phyloP scores from a whole-genome alignment of 2,329 filamentous ascomycete species.

The Phoma herbarum region DNA sequence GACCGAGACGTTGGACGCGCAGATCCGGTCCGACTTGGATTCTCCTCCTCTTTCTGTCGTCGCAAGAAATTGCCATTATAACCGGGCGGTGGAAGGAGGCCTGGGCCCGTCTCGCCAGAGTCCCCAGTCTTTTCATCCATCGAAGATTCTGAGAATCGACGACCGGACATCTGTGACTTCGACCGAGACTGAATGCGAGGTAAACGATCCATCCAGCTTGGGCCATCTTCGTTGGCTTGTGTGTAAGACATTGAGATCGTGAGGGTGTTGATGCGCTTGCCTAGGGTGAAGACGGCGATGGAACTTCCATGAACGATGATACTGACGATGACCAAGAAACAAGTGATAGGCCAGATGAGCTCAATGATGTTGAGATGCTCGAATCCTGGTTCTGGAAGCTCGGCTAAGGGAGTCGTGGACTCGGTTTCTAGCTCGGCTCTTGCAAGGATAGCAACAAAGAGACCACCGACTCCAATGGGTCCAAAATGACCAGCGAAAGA shows the following conservation, averaged over 20 bases:
- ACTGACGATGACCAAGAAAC: constrained; percentile 91
- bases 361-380: constrained; percentile 77
- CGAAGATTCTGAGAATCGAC: constrained; percentile 68
- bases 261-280: constrained; percentile 97
- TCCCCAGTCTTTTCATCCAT: constrained; percentile 65
- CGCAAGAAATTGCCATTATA: constrained; percentile 80
- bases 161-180: constrained; percentile 75
- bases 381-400: constrained; percentile 65
- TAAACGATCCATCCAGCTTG: constrained; percentile 93
- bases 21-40: constrained; percentile 65
- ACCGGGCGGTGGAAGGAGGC: constrained; percentile 75
- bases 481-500: constrained; percentile 97
- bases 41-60: constrained; percentile 79
- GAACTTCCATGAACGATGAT: constrained; percentile 98
- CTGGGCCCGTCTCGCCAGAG: constrained; percentile 63
- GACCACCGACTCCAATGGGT: constrained; percentile 94
- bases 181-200: constrained; percentile 85
- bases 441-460: constrained; percentile 93
- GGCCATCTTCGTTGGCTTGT: constrained; percentile 83
- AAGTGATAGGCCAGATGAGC: constrained; percentile 94
- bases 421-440: constrained; percentile 87
- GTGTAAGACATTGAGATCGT: constrained; percentile 97
- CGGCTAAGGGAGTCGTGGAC: constrained; percentile 75
- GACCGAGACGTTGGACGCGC: constrained; percentile 63
- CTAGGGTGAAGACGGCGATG: constrained; percentile 94